These are phyloP conservation scores for Clarkia xantiana DNA, from an alignment of 345 rosid species.

Conservation along the genomic window DNA sequence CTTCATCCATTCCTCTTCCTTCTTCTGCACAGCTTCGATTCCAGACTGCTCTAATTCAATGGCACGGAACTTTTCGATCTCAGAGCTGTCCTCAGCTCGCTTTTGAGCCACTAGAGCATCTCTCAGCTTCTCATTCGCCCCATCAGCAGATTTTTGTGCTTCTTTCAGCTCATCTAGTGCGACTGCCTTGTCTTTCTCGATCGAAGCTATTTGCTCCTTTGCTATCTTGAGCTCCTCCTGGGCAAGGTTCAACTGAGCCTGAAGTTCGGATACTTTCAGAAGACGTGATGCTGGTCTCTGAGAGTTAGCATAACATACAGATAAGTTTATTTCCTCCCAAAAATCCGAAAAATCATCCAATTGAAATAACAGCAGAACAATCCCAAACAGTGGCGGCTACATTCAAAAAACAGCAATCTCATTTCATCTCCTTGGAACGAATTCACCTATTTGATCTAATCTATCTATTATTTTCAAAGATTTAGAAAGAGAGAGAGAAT, in stretches of 20 bases:
- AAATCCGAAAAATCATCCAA: neutral
- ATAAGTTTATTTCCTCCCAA: neutral
- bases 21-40: conserved; percentile 67
- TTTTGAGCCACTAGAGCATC: conserved; percentile 85
- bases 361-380: too few relatives aligned
- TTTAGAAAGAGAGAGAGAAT: too few relatives aligned
- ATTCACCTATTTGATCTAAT: too few relatives aligned
- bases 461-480: too few relatives aligned
- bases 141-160: conserved; percentile 49
- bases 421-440: too few relatives aligned
- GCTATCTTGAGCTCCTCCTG: conserved; percentile 93
- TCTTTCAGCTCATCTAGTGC: conserved; percentile 67
- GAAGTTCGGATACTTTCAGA: conserved; percentile 49
- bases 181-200: conserved; percentile 68
- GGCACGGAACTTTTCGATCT: conserved; percentile 81
- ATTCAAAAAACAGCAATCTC: too few relatives aligned
- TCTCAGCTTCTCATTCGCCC: conserved; percentile 53
- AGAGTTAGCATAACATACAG: neutral
- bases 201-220: conserved; percentile 40
- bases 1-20: conserved; percentile 70
- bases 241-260: conserved; percentile 42
- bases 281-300: conserved; percentile 48
- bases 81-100: conserved; percentile 65
- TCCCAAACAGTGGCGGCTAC: too few relatives aligned
- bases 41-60: conserved; percentile 85